Conservation (phyloP, 1,284 basidiomycete genomes). For the Fomitopsis schrenkii region DNA sequence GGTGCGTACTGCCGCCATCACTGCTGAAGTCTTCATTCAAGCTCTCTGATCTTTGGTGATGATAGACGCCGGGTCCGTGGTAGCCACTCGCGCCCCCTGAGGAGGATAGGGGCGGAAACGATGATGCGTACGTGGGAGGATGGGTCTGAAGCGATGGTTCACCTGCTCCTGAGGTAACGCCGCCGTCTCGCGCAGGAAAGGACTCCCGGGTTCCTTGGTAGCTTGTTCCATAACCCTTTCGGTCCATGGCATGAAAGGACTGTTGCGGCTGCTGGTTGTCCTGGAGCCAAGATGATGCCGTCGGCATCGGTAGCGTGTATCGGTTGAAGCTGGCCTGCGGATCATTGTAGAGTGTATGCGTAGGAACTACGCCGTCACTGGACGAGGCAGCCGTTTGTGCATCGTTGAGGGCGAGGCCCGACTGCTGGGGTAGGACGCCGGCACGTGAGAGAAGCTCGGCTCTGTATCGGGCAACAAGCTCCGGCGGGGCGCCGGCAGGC, state of each 20-base stretch:
- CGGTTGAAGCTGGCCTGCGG: conserved; percentile 1
- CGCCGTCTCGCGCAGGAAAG: conserved; percentile 13
- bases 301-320: conserved; percentile 3
- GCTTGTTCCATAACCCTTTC: conserved; percentile 14
- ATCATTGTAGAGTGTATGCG: conserved; percentile 3
- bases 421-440: conserved; percentile 25
- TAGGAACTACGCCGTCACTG: not conserved
- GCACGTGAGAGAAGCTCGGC: conserved; percentile 37
- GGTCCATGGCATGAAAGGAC: conserved; percentile 9
- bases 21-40: conserved; percentile 21
- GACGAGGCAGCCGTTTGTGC: conserved; percentile 9
- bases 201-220: conserved; percentile 5
- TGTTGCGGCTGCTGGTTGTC: conserved; percentile 9
- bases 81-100: conserved; percentile 8
- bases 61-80: conserved; percentile 1
- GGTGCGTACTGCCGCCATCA: conserved; percentile 18
- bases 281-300: conserved; percentile 3
- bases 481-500: conserved; percentile 22
- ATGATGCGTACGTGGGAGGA: conserved; percentile 16
- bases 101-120: conserved; percentile 10
- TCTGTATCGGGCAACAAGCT: conserved; percentile 47
- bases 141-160: conserved; percentile 19
- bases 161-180: conserved; percentile 4
- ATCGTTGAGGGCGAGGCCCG: conserved; percentile 10
- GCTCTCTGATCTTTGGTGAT: conserved; percentile 19